A percentile compares a stretch with the other conserved stretches of the same genome.
These are phyloP conservation scores for Talaromyces rugulosus DNA, from an alignment of 2,329 filamentous ascomycete genomes.

Conservation along the genomic window DNA sequence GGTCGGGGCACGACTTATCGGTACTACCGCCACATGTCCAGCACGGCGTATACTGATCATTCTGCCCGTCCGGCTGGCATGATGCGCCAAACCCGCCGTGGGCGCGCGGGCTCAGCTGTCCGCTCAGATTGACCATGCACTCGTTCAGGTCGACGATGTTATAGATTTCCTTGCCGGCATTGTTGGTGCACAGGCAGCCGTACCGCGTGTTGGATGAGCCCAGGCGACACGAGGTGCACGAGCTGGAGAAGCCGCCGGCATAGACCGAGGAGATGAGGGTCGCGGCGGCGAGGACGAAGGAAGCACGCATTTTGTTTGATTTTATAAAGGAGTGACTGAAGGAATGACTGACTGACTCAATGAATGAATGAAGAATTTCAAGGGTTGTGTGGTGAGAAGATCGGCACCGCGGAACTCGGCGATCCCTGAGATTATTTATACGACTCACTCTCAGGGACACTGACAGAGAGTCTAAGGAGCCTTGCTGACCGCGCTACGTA, in stretches of 20 bases:
- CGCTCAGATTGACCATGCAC: not conserved
- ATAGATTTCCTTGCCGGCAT: not conserved
- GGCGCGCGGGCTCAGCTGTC: not conserved
- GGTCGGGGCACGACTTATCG: not conserved
- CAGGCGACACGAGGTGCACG: not conserved
- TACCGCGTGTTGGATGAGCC: not conserved
- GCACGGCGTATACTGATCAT: not conserved
- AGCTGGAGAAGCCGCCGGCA: not conserved
- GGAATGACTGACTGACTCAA: not conserved
- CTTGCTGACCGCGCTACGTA: not conserved
- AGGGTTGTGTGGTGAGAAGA: too few relatives aligned
- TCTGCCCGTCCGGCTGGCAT: not conserved
- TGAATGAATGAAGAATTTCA: not conserved
- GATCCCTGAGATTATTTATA: not conserved
- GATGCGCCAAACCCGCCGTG: not conserved
- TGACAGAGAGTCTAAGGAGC: too few relatives aligned
- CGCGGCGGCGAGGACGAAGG: not conserved
- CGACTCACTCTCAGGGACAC: not conserved
- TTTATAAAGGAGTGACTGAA: not conserved
- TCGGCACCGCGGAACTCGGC: too few relatives aligned
- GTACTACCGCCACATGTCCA: not conserved
- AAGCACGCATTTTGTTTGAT: not conserved
- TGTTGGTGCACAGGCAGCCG: not conserved
- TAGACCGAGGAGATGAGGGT: not conserved
- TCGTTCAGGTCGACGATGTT: not conserved